Evolutionary conservation across 352 stramenopile genomes (phyloP).

Genomic region (Pythium myriotylum): DNA sequence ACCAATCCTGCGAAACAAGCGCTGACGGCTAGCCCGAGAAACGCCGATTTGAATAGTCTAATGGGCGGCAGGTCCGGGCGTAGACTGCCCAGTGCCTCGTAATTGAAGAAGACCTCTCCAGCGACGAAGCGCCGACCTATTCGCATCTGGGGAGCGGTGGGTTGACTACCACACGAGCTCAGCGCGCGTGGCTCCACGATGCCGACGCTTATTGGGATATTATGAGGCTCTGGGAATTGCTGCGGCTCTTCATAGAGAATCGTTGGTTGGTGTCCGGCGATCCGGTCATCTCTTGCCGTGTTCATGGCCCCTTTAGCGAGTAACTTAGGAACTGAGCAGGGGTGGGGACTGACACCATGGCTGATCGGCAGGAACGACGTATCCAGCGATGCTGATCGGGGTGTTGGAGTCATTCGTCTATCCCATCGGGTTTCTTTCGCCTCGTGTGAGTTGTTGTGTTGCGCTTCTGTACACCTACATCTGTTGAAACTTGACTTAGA

Average conservation of each 20-base stretch:
- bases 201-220: background rate
- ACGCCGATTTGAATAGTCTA: slow-evolving; percentile 34
- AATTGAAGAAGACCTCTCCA: slow-evolving; percentile 69
- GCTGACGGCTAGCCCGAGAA: slow-evolving; percentile 45
- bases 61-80: slow-evolving; percentile 42
- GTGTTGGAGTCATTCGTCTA: too few species aligned
- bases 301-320: background rate
- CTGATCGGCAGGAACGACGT: too few species aligned
- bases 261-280: background rate
- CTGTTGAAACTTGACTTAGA: too few species aligned
- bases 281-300: background rate
- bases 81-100: slow-evolving; percentile 59
- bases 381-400: too few species aligned
- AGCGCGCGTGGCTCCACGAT: background rate
- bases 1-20: slow-evolving; percentile 34
- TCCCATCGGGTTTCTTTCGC: too few species aligned
- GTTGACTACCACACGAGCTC: background rate
- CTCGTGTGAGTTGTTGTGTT: too few species aligned
- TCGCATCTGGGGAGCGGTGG: background rate
- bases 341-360: too few species aligned
- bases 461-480: too few species aligned
- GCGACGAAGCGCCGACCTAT: slow-evolving; percentile 46
- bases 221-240: background rate
- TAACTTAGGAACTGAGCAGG: background rate
- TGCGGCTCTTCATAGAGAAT: background rate